A percentile compares a stretch with the other conserved stretches of the same genome.
Conservation (phyloP, 2,329 filamentous ascomycete species). For the Calycina herbarum region DNA sequence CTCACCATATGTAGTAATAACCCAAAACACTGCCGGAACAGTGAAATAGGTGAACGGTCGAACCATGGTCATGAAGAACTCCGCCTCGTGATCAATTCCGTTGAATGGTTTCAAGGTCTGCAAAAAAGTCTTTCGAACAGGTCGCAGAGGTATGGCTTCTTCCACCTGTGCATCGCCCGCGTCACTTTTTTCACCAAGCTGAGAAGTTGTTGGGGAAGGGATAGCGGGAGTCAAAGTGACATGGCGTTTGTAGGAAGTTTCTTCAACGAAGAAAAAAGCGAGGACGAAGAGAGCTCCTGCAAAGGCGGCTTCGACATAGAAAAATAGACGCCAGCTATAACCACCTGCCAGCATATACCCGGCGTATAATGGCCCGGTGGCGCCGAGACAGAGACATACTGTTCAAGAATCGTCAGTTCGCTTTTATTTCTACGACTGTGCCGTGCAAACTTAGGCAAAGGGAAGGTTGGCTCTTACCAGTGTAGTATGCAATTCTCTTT, state of each 20-base stretch:
- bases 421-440: background rate
- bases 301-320: conserved; percentile 61
- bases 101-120: conserved; percentile 47
- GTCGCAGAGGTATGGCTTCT: conserved; percentile 28
- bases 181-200: conserved; percentile 21
- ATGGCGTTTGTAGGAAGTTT: conserved; percentile 53
- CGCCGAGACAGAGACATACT: conserved; percentile 56
- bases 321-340: conserved; percentile 60
- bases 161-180: conserved; percentile 32
- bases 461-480: conserved; percentile 39
- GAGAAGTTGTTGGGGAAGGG: conserved; percentile 9
- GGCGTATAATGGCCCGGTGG: conserved; percentile 56
- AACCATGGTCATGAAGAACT: conserved; percentile 47
- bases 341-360: conserved; percentile 61
- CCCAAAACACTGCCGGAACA: conserved; percentile 51
- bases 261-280: conserved; percentile 59
- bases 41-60: conserved; percentile 49
- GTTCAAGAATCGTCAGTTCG: conserved; percentile 12
- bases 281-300: conserved; percentile 41
- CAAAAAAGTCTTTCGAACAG: conserved; percentile 43
- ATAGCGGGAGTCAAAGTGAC: conserved; percentile 26
- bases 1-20: conserved; percentile 49
- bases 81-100: conserved; percentile 43
- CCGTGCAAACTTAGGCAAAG: background rate
- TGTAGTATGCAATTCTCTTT: conserved; percentile 60